Conservation (phyloP, 2,329 filamentous ascomycete species). For the Clarireedia homoeocarpa region DNA sequence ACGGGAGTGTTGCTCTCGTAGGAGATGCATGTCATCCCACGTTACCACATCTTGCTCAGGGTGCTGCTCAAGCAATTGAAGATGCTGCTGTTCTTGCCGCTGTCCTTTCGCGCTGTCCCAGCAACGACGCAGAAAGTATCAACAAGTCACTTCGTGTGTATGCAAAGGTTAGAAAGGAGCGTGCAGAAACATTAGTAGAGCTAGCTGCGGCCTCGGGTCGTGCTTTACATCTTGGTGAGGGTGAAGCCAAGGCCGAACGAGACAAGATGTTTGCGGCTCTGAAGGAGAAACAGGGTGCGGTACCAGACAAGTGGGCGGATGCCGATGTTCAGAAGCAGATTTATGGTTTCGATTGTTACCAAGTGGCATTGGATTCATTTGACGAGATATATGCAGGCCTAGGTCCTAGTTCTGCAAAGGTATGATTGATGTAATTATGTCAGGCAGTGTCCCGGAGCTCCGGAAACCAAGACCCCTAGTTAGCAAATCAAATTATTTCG, state of each 20-base stretch:
- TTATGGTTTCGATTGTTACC: conserved; percentile 32
- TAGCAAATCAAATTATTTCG: no score
- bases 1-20: conserved; percentile 46
- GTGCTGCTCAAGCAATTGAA: conserved; percentile 61
- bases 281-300: conserved; percentile 35
- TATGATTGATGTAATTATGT: neutral
- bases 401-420: neutral
- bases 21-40: conserved; percentile 63
- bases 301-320: conserved; percentile 64
- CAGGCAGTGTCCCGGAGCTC: neutral
- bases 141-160: conserved; percentile 45
- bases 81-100: conserved; percentile 55
- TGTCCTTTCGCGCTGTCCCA: conserved; percentile 36
- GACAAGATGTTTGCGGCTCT: conserved; percentile 47
- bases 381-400: conserved; percentile 7
- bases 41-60: conserved; percentile 59
- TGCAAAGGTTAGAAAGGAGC: conserved; percentile 47
- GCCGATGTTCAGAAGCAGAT: conserved; percentile 61
- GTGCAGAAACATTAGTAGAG: conserved; percentile 44
- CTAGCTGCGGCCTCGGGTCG: conserved; percentile 42
- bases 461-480: neutral
- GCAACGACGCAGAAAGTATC: conserved; percentile 31
- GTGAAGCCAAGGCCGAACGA: conserved; percentile 49
- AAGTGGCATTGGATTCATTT: conserved; percentile 9
- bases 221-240: conserved; percentile 50